These are phyloP conservation scores for Rosa hybrid DNA, from an alignment of 331 rosid genomes.

Conservation along the genomic window DNA sequence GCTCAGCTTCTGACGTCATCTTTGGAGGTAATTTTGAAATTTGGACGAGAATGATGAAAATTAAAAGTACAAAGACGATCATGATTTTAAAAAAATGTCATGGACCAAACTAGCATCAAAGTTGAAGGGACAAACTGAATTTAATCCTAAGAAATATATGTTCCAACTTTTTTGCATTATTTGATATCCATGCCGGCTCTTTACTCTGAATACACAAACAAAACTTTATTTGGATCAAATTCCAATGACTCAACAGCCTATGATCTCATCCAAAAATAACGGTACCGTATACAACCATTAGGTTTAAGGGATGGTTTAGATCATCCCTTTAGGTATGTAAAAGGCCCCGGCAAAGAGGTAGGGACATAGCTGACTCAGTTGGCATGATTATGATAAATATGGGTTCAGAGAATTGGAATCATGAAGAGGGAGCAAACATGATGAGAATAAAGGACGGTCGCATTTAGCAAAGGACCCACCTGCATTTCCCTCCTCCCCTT, in stretches of 20 bases:
- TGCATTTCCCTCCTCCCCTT: not conserved
- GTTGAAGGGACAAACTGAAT: too few species aligned
- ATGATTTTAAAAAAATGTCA: too few species aligned
- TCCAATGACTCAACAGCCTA: not conserved
- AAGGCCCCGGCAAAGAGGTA: conserved; percentile 17
- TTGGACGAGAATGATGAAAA: too few species aligned
- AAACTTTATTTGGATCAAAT: not conserved
- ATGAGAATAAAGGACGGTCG: conserved; percentile 31
- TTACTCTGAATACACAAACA: not conserved
- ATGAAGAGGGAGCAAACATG: conserved; percentile 35
- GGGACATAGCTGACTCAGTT: conserved; percentile 27
- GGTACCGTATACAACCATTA: not conserved
- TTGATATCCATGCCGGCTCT: not conserved
- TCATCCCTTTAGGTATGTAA: not conserved
- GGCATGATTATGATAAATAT: conserved; percentile 35
- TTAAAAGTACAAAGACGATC: too few species aligned
- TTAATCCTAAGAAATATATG: not conserved
- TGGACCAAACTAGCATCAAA: too few species aligned
- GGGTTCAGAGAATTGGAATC: conserved; percentile 39
- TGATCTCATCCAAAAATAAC: not conserved
- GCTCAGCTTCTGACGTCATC: too few species aligned
- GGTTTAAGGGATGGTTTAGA: not conserved
- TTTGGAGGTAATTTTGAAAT: too few species aligned
- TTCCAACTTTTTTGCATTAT: not conserved
- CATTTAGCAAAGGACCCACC: conserved; percentile 28